Conservation (phyloP, 176 grass and related monocot species). For the Phyllostachys edulis region DNA sequence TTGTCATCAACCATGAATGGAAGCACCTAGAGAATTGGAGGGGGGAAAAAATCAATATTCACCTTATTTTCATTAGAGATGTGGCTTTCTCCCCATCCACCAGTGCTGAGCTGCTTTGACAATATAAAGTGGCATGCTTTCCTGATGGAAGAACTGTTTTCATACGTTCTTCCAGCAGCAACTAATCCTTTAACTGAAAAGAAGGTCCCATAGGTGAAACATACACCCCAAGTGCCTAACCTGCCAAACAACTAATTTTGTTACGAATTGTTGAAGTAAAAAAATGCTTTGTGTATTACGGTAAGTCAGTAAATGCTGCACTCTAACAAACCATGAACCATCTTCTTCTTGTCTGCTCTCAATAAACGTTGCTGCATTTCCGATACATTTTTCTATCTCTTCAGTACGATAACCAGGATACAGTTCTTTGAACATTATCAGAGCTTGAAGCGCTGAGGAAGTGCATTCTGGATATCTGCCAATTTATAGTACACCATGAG, state of each 20-base stretch:
- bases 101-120: slow-evolving; percentile 40
- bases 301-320: neutral
- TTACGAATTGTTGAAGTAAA: neutral
- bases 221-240: slow-evolving; percentile 49
- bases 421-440: slow-evolving; percentile 42
- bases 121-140: slow-evolving; percentile 47
- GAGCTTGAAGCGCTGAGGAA: slow-evolving; percentile 51
- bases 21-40: neutral
- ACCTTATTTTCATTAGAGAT: slow-evolving; percentile 36
- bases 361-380: slow-evolving; percentile 38
- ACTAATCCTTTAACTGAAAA: slow-evolving; percentile 42
- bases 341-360: slow-evolving; percentile 45
- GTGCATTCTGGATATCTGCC: slow-evolving; percentile 57
- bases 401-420: slow-evolving; percentile 39
- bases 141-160: slow-evolving; percentile 29
- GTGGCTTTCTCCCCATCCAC: slow-evolving; percentile 54
- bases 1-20: neutral
- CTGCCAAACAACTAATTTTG: slow-evolving; percentile 26
- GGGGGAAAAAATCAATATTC: neutral
- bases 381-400: slow-evolving; percentile 50
- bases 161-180: slow-evolving; percentile 39
- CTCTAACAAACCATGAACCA: slow-evolving; percentile 46
- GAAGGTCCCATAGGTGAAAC: slow-evolving; percentile 50
- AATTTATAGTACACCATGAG: neutral
- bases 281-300: neutral